Evolutionary conservation across 306 rosid genomes (phyloP), one percentile per base, ranked within the genome.

Genomic region (Cucurbita maxima): DNA sequence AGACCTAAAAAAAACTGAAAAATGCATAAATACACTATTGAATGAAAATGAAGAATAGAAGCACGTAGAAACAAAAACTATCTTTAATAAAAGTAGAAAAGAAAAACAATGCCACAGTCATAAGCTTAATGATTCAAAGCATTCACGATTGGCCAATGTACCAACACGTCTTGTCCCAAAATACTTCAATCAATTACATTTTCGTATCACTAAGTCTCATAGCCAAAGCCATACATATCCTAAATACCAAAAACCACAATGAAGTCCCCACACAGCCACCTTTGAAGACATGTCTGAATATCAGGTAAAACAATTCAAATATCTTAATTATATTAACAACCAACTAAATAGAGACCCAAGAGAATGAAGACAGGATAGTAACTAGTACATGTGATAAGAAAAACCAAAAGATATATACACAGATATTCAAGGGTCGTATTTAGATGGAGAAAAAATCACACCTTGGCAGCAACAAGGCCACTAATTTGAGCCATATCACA

Each of bases 401-500:
- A 67, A 22, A 54, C 37, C 36, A 69, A 69, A 25, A 37, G 63
- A 58, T 59, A 58, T 43, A 76, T 16, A 41, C 7, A 30, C 73
- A 36, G 30, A 7, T 9, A 45, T 22, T 16, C 19, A 53, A 16
- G 11, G 43, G 40, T 12, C 10, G 6, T 60, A 58, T 18, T 64
- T 62, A 61, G 45, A 18, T 63, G 73, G 41, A 68, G 61, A 36
- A 68, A 48, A 69, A 47, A 77, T 81, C 92, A 74, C 73, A 93
- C 98, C 96, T 90, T 90, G 37, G 97, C 98, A 7, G 96, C 96
- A 18, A 90, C 79, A 44, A 93, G 78, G 25, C 98, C 97, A 76
- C 98, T 93, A 58, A 93, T 88, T 80, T 90, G 97, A 16, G 98
- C 98, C 97, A 93, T 93, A 79, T 93, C 98, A 73, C 97, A 90